Evolutionary conservation across 176 grass and related monocot genomes (phyloP), one percentile per base, ranked within the genome.

Genomic region (Juncus effusus): DNA sequence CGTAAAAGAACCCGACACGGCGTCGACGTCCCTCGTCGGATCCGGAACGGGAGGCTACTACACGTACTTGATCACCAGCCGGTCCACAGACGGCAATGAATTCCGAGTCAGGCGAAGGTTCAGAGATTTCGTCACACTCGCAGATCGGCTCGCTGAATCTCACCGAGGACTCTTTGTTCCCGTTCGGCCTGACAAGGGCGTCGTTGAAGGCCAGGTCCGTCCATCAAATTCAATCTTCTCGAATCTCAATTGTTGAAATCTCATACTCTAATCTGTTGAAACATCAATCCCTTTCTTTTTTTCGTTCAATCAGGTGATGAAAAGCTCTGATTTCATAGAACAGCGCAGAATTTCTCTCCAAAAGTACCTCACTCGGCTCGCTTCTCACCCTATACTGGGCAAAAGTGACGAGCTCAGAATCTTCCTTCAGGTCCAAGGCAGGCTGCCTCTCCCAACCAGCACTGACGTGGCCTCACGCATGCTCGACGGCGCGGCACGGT

Each of bases 61-160:
- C 75, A 86, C 88, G 56, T 99, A 99, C 78, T 85, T 87, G 61
- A 78, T 99, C 55, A 82, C 80, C 61, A 82, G 85, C 58, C 68
- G 69, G 35, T 65, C 61, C 76, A 76, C 4, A 61, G 81, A 51
- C 76, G 69, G 58, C 64, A 59, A 72, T 51, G 82, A 78, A 42
- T 72, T 54, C 7, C 38, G 9, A 13, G 88, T 87, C 50, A 83
- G 94, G 51, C 94, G 94, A 69, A 89, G 94, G 64, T 93, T 99
- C 85, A 85, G 88, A 52, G 94, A 99, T 77, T 88, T 99, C 36
- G 88, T 99, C 16, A 99, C 88, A 5, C 94, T 99, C 12, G 80
- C 94, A 9, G 85, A 99, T 76, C 85, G 94, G 19, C 80, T 99
- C n/a, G 78, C 85, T 10, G 94, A 99, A 78, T 74, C 82, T 13